A percentile compares a stretch with the other conserved stretches of the same genome.
Evolutionary conservation across 2,329 filamentous ascomycete genomes (phyloP).

Genomic region (Xylariaceae sp.): DNA sequence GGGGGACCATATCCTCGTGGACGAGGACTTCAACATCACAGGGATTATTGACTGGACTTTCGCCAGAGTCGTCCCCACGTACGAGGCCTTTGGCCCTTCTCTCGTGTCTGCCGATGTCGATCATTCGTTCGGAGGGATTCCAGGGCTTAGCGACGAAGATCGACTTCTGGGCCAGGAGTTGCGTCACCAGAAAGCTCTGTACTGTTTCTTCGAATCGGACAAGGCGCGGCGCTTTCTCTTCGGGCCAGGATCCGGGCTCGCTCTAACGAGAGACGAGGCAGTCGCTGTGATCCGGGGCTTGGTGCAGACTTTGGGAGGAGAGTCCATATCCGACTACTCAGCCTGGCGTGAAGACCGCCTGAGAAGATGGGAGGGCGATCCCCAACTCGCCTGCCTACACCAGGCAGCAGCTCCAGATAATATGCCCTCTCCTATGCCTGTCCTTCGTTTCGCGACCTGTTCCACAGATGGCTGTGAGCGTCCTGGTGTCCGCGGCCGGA

Average conservation of each 20-base stretch:
- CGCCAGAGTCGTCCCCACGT: conserved; percentile 8
- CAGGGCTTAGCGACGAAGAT: conserved; percentile 6
- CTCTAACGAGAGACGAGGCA: conserved; percentile 6
- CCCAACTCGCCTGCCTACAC: no score
- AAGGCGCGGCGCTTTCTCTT: conserved; percentile 20
- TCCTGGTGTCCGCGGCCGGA: no score
- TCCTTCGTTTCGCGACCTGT: no score
- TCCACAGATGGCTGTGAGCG: no score
- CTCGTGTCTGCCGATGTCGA: conserved; percentile 5
- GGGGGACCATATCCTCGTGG: no score
- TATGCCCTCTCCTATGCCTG: no score
- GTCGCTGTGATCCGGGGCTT: conserved; percentile 14
- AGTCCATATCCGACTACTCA: no score
- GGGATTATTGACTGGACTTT: conserved; percentile 11
- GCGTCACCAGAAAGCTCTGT: conserved; percentile 3
- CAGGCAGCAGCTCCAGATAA: no score
- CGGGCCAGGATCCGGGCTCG: conserved; percentile 16
- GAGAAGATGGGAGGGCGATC: no score
- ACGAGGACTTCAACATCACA: conserved; percentile 10
- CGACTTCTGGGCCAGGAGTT: conserved; percentile 2
- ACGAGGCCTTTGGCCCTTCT: conserved; percentile 11
- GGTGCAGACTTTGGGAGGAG: conserved; percentile 19
- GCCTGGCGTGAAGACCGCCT: no score
- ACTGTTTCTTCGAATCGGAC: conserved; percentile 15
- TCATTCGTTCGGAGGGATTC: conserved; percentile 2